These are phyloP conservation scores for Macrolepiota dolichaula DNA, from an alignment of 768 basidiomycete species.

Conservation along the genomic window DNA sequence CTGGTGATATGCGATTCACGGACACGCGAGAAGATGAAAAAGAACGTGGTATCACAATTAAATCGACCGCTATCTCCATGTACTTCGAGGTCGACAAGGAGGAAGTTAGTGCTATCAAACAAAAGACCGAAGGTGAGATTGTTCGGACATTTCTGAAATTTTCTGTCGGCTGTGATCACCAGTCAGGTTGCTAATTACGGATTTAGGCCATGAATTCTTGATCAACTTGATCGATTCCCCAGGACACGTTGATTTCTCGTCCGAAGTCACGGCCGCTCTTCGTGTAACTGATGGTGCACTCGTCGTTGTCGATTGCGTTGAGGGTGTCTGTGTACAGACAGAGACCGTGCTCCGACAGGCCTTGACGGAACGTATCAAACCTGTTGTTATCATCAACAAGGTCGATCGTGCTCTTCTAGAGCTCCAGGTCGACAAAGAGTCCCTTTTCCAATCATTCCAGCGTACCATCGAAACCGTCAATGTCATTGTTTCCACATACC, in stretches of 20 bases:
- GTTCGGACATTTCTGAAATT: conserved; percentile 4
- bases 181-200: conserved; percentile 9
- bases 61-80: conserved; percentile 99
- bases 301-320: conserved; percentile 98
- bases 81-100: conserved; percentile 96
- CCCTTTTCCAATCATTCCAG: conserved; percentile 95
- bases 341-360: conserved; percentile 99
- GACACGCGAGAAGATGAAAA: conserved; percentile 98
- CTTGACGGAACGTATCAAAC: conserved; percentile 97
- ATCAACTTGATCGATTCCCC: conserved; percentile 99
- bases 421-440: conserved; percentile 95
- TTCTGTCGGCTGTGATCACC: conserved; percentile 4
- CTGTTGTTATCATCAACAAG: conserved; percentile 99
- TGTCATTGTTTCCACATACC: conserved; percentile 97
- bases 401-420: conserved; percentile 99
- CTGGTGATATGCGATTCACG: conserved; percentile 95
- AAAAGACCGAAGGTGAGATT: conserved; percentile 84
- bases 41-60: conserved; percentile 99
- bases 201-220: conserved; percentile 87
- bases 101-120: conserved; percentile 79
- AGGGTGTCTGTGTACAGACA: conserved; percentile 99
- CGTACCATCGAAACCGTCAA: conserved; percentile 98
- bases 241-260: conserved; percentile 99
- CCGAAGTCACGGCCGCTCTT: conserved; percentile 98
- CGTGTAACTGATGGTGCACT: conserved; percentile 99